phyloP scores from a whole-genome alignment of 352 stramenopile genomes.

The Pythium phragmiticola region DNA sequence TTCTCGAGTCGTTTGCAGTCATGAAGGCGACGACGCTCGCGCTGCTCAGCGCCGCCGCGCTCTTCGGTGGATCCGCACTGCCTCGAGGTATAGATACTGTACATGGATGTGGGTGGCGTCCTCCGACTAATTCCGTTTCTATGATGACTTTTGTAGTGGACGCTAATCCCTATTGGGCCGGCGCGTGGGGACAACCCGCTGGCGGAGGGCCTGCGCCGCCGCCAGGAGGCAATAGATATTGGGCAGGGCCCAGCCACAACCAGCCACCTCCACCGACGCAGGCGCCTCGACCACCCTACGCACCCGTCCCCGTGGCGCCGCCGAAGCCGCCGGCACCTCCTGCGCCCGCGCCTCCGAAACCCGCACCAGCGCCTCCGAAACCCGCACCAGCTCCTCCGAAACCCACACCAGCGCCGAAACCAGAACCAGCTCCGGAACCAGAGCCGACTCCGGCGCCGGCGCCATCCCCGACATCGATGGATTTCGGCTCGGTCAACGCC shows the following conservation, averaged over 20 bases:
- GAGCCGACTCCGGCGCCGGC: neutral
- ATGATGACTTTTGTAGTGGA: constrained; percentile 2
- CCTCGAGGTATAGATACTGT: neutral
- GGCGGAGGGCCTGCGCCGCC: neutral
- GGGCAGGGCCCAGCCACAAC: constrained; percentile 1
- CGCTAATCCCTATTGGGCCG: constrained; percentile 14
- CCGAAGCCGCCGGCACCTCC: neutral
- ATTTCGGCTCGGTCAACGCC: constrained; percentile 3
- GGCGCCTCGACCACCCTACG: neutral
- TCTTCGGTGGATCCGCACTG: neutral
- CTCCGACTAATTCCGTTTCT: neutral
- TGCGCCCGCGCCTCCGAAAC: neutral
- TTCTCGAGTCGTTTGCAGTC: neutral
- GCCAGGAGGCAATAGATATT: neutral
- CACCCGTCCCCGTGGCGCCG: constrained; percentile 2
- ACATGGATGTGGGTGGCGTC: neutral
- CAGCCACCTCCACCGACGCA: neutral
- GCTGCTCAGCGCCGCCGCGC: neutral
- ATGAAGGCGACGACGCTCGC: constrained; percentile 7
- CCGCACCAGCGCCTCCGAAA: neutral
- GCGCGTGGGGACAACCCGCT: neutral
- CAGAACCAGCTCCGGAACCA: neutral
- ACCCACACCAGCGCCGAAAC: no score
- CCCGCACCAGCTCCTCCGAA: no score
- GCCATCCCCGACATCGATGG: neutral